phyloP scores from a whole-genome alignment of 768 basidiomycete species.

The Leccinum boreale region DNA sequence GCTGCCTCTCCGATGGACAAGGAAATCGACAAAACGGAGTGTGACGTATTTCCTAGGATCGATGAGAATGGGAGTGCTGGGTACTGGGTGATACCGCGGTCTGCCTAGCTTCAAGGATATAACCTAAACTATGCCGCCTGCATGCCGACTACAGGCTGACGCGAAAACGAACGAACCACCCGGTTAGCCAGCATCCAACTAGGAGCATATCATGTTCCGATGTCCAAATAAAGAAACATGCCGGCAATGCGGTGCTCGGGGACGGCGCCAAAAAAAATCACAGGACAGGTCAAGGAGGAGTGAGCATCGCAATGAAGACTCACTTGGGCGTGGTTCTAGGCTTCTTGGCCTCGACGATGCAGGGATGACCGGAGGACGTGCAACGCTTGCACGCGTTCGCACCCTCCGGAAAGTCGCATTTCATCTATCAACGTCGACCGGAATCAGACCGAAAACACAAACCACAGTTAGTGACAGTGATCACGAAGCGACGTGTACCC shows the following conservation, averaged over 20 bases:
- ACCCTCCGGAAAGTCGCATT: slow-evolving; percentile 73
- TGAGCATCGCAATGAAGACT: slow-evolving; percentile 37
- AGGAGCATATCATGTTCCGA: slow-evolving; percentile 21
- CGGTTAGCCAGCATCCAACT: slow-evolving; percentile 10
- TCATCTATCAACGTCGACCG: slow-evolving; percentile 55
- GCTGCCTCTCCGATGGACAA: slow-evolving; percentile 8
- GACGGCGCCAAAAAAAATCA: background rate
- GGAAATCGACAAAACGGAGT: slow-evolving; percentile 4
- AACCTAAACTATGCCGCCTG: slow-evolving; percentile 6
- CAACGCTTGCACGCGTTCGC: slow-evolving; percentile 80
- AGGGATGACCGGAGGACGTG: slow-evolving; percentile 66
- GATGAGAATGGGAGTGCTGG: background rate
- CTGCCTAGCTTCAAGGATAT: slow-evolving; percentile 12
- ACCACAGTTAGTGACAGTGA: slow-evolving; percentile 8
- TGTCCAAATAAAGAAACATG: slow-evolving; percentile 23
- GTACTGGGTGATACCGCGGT: slow-evolving; percentile 2
- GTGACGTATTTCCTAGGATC: background rate
- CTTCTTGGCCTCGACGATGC: slow-evolving; percentile 82
- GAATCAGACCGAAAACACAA: slow-evolving; percentile 9
- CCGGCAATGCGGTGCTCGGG: slow-evolving; percentile 25
- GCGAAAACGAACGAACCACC: slow-evolving; percentile 11
- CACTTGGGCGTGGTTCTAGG: slow-evolving; percentile 78
- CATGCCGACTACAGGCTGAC: slow-evolving; percentile 13
- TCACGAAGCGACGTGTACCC: background rate
- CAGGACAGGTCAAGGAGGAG: background rate